Evolutionary conservation across 192 early-diverging fungal genomes (phyloP).

Genomic region (Podila horticola): DNA sequence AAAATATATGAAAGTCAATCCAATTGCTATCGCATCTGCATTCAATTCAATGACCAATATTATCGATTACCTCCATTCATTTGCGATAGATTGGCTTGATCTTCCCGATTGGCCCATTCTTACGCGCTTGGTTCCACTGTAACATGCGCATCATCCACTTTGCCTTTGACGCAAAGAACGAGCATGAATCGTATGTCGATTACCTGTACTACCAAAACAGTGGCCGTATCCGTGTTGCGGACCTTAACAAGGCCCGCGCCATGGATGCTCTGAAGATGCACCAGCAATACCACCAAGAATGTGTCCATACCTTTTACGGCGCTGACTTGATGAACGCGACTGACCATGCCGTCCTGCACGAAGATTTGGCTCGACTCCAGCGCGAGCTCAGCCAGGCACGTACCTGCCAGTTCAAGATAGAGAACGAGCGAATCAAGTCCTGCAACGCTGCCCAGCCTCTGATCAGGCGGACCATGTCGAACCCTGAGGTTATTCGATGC

Average conservation of each 20-base stretch:
- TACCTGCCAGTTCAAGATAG: no score
- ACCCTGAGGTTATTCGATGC: no score
- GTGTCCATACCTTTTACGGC: background rate
- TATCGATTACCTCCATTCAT: background rate
- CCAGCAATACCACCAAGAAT: background rate
- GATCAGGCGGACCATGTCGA: no score
- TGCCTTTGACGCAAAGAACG: background rate
- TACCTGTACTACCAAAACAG: background rate
- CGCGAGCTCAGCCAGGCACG: no score
- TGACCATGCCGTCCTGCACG: no score
- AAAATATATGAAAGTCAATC: background rate
- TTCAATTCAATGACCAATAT: no score
- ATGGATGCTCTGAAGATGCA: background rate
- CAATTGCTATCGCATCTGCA: no score
- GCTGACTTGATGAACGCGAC: no score
- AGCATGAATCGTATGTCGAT: background rate
- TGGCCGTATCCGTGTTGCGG: background rate
- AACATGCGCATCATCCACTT: constrained; percentile 9
- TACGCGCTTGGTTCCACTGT: constrained; percentile 9
- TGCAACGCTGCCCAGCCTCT: no score
- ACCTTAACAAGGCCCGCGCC: background rate
- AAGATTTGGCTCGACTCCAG: no score
- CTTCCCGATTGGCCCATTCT: constrained; percentile 13
- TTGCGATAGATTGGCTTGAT: constrained; percentile 8
- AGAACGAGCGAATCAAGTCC: no score